Conservation (phyloP, 371 early-diverging fungal species). For the Dentiscutata heterogama region DNA sequence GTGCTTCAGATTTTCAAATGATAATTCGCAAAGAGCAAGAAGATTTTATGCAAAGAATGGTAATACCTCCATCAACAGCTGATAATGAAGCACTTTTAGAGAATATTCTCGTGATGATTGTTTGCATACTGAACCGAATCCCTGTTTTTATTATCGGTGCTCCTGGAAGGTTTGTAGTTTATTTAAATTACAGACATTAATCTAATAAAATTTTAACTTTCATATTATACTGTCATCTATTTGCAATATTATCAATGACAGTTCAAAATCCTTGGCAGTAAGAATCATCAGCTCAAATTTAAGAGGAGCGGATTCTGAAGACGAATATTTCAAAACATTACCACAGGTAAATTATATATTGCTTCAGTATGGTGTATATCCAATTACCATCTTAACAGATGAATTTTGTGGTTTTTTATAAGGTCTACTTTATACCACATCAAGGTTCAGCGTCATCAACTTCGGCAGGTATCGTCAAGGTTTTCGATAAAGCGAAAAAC, state of each 20-base stretch:
- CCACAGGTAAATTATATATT: slow-evolving; percentile 28
- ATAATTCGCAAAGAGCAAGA: slow-evolving; percentile 25
- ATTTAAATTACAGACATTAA: not conserved
- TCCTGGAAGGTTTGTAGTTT: not conserved
- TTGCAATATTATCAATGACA: not conserved
- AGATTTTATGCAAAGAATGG: slow-evolving; percentile 39
- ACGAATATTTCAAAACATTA: slow-evolving; percentile 37
- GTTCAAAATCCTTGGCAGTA: slow-evolving; percentile 45
- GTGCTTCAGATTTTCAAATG: not conserved
- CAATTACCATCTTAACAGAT: not conserved
- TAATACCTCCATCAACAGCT: slow-evolving; percentile 14
- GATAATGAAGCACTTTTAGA: slow-evolving; percentile 43
- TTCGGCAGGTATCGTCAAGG: slow-evolving; percentile 47
- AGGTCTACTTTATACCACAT: slow-evolving; percentile 46
- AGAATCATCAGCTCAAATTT: slow-evolving; percentile 41
- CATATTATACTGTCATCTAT: not conserved
- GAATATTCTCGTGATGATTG: slow-evolving; percentile 41
- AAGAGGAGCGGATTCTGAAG: slow-evolving; percentile 43
- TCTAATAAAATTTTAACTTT: not conserved
- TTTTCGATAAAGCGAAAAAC: slow-evolving; percentile 45
- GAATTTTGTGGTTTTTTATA: not conserved
- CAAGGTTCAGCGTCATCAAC: slow-evolving; percentile 47
- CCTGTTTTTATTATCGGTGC: slow-evolving; percentile 42
- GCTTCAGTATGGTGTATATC: not conserved
- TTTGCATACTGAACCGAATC: slow-evolving; percentile 33